Percentiles rank a stretch among this genome's conserved stretches.
Conservation (phyloP, 2,329 filamentous ascomycete species). For the Phoma sp. region DNA sequence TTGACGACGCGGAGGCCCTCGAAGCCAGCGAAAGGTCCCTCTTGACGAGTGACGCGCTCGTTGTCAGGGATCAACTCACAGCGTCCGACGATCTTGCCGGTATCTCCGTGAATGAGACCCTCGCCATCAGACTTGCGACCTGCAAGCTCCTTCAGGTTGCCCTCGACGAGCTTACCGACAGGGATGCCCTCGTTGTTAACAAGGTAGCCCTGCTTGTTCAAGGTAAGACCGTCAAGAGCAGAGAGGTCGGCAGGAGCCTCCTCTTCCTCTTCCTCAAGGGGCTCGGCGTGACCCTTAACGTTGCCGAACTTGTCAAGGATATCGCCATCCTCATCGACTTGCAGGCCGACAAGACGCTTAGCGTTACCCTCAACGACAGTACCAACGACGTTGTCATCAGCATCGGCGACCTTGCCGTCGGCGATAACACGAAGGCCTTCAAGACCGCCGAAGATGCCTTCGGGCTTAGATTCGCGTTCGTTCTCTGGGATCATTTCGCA, state of each 20-base stretch:
- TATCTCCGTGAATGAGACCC: conserved; percentile 62
- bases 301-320: conserved; percentile 67
- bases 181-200: conserved; percentile 60
- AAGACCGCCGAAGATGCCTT: conserved; percentile 58
- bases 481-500: conserved; percentile 72
- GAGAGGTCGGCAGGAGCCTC: conserved; percentile 56
- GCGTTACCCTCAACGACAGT: conserved; percentile 63
- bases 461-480: conserved; percentile 61
- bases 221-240: conserved; percentile 58
- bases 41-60: conserved; percentile 61
- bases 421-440: conserved; percentile 56
- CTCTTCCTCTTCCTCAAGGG: conserved; percentile 55
- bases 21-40: conserved; percentile 73
- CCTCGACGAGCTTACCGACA: conserved; percentile 62
- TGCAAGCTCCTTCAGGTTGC: conserved; percentile 61
- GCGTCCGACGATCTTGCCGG: conserved; percentile 62
- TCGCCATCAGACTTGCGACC: conserved; percentile 62
- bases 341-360: conserved; percentile 64
- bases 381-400: conserved; percentile 59
- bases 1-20: conserved; percentile 69
- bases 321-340: conserved; percentile 68
- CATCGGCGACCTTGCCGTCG: conserved; percentile 57
- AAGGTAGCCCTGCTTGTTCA: conserved; percentile 66
- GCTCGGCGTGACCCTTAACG: conserved; percentile 65
- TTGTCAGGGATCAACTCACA: conserved; percentile 64